Base-by-base conservation (phyloP, 257 asterid genomes). In the Anisodus tanguticus region DNA sequence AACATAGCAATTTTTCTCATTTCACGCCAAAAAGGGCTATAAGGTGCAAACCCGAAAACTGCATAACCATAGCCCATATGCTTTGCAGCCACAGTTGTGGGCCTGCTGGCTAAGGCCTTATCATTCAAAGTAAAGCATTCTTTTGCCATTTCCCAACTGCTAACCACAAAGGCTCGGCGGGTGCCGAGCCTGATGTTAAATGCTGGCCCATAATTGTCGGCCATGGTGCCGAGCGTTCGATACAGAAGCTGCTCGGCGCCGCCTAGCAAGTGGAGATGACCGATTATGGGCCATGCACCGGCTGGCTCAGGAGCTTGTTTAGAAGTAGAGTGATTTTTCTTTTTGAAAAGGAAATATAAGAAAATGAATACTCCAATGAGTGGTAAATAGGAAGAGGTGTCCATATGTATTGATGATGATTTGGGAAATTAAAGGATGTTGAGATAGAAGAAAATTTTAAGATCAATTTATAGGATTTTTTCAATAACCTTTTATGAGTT, bases 261-360 rank as follows among this genome's bases (percentile, higher is more conserved):
- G 2, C 87, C 84, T 7, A 86, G 47, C n/a, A 87, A 12, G 35
- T 39, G 83, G 66, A 90, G 85, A 69, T 90, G 91, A 16, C 90
- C 90, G 19, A 88, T 82, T 13, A 90, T 5, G 8, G 89, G 92
- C 87, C 88, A 87, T 1, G 87, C 91, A 4, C 91, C 88, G 1
- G 78, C 59, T 9, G 87, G 85, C 57, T 81, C 81, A 0, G 90
- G 91, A 5, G 85, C 79, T 7, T 77, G 47, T 53, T 26, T 53
- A 12, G 22, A 26, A 31, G 4, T 10, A 31, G 35, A 31, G 3
- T 7, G 0, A 0, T 6, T 53, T 4, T 15, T 77, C 3, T 77
- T 31, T 53, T 51, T 77, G 5, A 7, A 49, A 64, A 62, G 17
- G 15, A 79, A 79, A 19, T 63, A 11, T 16, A 80, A 31, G 86